phyloP scores from a whole-genome alignment of 1,284 basidiomycete species.

The Rhodotorula sp. region DNA sequence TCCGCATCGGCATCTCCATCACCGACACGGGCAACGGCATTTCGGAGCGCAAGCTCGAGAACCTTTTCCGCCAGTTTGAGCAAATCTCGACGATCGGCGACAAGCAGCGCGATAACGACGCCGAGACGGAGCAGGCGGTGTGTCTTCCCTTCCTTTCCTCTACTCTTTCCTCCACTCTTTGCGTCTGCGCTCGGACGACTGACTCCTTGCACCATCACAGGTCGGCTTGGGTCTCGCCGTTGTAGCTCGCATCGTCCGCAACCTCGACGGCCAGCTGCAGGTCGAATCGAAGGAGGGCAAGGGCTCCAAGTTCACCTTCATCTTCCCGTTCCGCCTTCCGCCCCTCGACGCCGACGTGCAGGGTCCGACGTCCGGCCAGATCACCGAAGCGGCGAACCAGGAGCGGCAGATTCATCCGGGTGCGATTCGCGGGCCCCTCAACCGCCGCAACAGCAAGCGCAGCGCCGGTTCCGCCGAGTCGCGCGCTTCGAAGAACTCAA shows the following conservation, averaged over 20 bases:
- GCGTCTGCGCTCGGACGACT: no score
- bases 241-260: conserved; percentile 52
- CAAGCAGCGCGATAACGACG: conserved; percentile 16
- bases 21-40: conserved; percentile 61
- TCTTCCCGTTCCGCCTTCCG: conserved; percentile 50
- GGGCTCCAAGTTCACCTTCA: conserved; percentile 52
- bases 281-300: conserved; percentile 52
- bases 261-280: conserved; percentile 52
- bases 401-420: not conserved
- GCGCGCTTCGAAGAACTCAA: not conserved
- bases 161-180: no score
- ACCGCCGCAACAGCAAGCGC: conserved; percentile 11
- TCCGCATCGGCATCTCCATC: conserved; percentile 59
- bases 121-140: conserved; percentile 11
- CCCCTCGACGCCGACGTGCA: not conserved
- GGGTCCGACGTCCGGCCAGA: not conserved
- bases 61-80: conserved; percentile 83
- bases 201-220: no score
- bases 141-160: no score
- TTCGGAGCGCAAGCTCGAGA: conserved; percentile 68
- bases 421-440: not conserved
- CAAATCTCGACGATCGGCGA: conserved; percentile 58
- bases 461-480: conserved; percentile 15
- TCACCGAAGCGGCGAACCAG: not conserved
- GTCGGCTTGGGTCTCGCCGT: conserved; percentile 50